phyloP scores from a whole-genome alignment of 2,329 filamentous ascomycete genomes.

The Pyrenophora seminiperda region DNA sequence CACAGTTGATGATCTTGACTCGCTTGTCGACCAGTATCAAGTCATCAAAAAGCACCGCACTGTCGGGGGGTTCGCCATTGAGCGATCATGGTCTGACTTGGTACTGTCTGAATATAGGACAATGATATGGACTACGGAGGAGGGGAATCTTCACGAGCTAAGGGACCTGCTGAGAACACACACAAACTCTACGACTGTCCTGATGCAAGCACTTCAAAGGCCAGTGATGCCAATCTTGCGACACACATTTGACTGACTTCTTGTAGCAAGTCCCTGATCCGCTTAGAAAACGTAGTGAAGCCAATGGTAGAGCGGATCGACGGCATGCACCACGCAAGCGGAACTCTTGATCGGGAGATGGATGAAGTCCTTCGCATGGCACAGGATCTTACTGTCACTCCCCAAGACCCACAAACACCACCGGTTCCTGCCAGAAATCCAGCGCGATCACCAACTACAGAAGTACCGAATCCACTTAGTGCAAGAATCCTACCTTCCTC shows the following conservation, averaged over 20 bases:
- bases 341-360: constrained; percentile 33
- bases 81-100: constrained; percentile 52
- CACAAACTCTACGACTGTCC: constrained; percentile 47
- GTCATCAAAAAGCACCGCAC: constrained; percentile 51
- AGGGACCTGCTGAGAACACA: constrained; percentile 52
- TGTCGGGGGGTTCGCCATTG: constrained; percentile 48
- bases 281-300: constrained; percentile 36
- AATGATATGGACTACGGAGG: constrained; percentile 54
- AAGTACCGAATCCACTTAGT: constrained; percentile 4
- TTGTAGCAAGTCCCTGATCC: constrained; percentile 43
- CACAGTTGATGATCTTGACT: constrained; percentile 52
- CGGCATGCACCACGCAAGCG: constrained; percentile 31
- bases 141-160: constrained; percentile 49
- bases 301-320: constrained; percentile 44
- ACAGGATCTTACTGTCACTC: constrained; percentile 29
- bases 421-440: constrained; percentile 21
- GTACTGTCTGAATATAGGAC: constrained; percentile 51
- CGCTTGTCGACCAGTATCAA: constrained; percentile 53
- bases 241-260: constrained; percentile 15
- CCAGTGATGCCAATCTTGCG: constrained; percentile 14
- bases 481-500: not conserved
- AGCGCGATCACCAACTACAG: constrained; percentile 24
- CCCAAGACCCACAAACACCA: constrained; percentile 12
- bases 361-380: constrained; percentile 41
- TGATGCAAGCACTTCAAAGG: constrained; percentile 52